These are phyloP conservation scores for Agrostemma githago DNA, from an alignment of 148 eudicot species.

Conservation along the genomic window DNA sequence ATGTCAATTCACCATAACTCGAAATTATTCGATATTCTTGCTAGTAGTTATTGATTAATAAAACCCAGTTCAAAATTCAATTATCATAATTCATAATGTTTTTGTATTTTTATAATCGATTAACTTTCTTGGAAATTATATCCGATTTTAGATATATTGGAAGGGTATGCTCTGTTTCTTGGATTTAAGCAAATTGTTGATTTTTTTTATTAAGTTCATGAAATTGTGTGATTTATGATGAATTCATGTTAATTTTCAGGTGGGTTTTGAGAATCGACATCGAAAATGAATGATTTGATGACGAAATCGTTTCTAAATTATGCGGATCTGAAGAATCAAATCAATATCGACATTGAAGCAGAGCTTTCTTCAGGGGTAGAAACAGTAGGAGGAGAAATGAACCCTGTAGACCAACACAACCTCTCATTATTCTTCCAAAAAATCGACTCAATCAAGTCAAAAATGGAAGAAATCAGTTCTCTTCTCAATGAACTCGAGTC, in stretches of 20 bases:
- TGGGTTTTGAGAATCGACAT: constrained; percentile 14
- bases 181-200: background rate
- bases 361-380: constrained; percentile 37
- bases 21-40: background rate
- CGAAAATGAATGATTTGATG: constrained; percentile 85
- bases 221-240: background rate
- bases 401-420: constrained; percentile 46
- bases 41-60: background rate
- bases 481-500: constrained; percentile 66
- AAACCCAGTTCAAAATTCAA: background rate
- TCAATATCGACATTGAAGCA: constrained; percentile 39
- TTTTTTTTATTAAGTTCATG: background rate
- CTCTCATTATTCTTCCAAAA: constrained; percentile 64
- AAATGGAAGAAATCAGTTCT: constrained; percentile 56
- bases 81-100: too few species aligned
- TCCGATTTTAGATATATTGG: background rate
- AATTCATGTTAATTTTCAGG: constrained; percentile 23
- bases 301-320: constrained; percentile 77
- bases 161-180: constrained; percentile 23
- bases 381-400: constrained; percentile 30
- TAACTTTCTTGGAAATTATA: constrained; percentile 6
- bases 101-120: background rate
- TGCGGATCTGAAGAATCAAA: constrained; percentile 83
- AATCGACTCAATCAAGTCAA: constrained; percentile 48
- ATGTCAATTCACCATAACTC: background rate